These are phyloP conservation scores for Micractinium conductrix DNA, from an alignment of 139 green algal genomes.

Conservation along the genomic window DNA sequence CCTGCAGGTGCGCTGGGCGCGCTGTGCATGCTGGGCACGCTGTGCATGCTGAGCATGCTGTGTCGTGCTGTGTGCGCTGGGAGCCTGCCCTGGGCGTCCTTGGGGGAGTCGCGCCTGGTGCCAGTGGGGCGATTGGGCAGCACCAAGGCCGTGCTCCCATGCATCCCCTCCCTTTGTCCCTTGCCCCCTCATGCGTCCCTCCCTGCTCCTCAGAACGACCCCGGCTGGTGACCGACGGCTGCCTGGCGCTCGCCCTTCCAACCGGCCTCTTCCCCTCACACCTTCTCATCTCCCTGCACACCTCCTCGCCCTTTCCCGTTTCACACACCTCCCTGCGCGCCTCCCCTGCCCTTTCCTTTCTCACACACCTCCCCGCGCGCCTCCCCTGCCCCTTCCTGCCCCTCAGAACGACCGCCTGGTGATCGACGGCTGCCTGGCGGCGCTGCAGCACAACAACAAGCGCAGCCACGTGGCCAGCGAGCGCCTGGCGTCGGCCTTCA, in stretches of 20 bases:
- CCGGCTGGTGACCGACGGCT: no score
- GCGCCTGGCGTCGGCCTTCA: conserved; percentile 1
- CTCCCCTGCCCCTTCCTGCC: not conserved
- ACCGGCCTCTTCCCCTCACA: not conserved
- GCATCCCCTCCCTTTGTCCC: no score
- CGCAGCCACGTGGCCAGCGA: conserved; percentile 5
- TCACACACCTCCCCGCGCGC: not conserved
- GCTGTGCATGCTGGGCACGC: no score
- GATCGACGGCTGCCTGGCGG: conserved; percentile 21
- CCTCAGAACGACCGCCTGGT: conserved; percentile 27
- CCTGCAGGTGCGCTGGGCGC: conserved; percentile 1
- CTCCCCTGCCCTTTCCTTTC: not conserved
- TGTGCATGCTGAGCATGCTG: not conserved
- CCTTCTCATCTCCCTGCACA: not conserved
- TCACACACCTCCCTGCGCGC: no score
- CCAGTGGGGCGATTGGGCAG: no score
- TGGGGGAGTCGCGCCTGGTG: not conserved
- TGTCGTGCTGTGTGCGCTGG: not conserved
- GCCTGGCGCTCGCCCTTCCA: not conserved
- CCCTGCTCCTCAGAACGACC: no score
- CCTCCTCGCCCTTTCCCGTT: no score
- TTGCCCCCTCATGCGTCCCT: no score
- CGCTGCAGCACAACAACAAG: conserved; percentile 19
- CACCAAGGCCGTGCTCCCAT: no score
- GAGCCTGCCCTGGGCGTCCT: not conserved